Percentiles rank a stretch among this genome's conserved stretches.
phyloP scores from a whole-genome alignment of 208 protist genomes.

The Leishmania mexicana region DNA sequence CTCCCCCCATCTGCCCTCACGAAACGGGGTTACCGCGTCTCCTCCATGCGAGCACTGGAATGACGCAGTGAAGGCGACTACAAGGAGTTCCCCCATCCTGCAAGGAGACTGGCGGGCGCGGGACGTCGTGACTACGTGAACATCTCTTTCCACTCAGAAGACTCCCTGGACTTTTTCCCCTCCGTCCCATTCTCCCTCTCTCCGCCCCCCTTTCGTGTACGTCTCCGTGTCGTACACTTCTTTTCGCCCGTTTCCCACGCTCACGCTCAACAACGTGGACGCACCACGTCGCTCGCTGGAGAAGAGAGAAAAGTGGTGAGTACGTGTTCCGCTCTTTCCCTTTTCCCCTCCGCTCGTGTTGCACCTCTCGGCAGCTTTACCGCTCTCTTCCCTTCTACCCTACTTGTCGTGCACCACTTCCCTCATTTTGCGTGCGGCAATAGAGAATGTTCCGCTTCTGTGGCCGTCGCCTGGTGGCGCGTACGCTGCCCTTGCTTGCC shows the following conservation, averaged over 20 bases:
- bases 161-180: neutral
- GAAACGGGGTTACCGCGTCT: neutral
- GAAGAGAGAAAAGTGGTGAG: neutral
- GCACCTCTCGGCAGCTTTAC: slow-evolving; percentile 1
- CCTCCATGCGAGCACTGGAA: neutral
- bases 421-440: slow-evolving; percentile 3
- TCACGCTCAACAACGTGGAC: neutral
- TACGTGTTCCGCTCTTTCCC: neutral
- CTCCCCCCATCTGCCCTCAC: neutral
- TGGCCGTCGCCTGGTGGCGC: slow-evolving; percentile 57
- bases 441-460: slow-evolving; percentile 79
- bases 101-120: neutral
- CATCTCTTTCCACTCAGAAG: neutral
- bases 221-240: neutral
- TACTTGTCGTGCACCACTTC: neutral
- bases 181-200: no score
- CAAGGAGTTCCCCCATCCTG: neutral
- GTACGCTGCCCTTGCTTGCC: slow-evolving; percentile 63
- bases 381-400: neutral
- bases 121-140: neutral
- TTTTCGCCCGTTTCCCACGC: neutral
- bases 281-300: neutral
- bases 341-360: neutral
- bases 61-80: slow-evolving; percentile 86
- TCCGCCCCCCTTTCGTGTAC: neutral